phyloP scores from a whole-genome alignment of 495 filamentous ascomycete species.

The Pseudotulostoma volvatum region DNA sequence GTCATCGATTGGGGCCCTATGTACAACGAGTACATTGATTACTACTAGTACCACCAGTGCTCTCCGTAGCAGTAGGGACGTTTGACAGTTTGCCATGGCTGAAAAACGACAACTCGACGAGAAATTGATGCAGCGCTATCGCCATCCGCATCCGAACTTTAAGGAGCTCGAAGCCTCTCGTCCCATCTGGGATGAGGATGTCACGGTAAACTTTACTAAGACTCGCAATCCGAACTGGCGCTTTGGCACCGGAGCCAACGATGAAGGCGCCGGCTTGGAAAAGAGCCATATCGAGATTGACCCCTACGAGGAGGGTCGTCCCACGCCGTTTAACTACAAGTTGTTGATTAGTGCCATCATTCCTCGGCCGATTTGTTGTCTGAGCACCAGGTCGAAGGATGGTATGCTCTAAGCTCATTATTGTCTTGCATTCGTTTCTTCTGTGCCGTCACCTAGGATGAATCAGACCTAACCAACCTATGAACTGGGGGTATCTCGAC shows the following conservation, averaged over 20 bases:
- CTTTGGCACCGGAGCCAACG: constrained; percentile 51
- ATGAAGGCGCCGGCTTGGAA: constrained; percentile 28
- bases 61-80: too few species aligned
- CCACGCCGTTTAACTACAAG: constrained; percentile 64
- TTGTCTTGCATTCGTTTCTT: too few species aligned
- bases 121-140: neutral
- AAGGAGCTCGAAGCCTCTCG: constrained; percentile 49
- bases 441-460: too few species aligned
- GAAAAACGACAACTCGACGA: too few species aligned
- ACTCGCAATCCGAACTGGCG: constrained; percentile 57
- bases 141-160: constrained; percentile 48
- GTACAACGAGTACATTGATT: too few species aligned
- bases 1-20: too few species aligned
- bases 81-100: too few species aligned
- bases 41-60: too few species aligned
- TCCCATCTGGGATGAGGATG: constrained; percentile 36
- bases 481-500: too few species aligned
- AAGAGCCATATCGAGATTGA: constrained; percentile 56
- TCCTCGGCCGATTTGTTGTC: constrained; percentile 54
- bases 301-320: constrained; percentile 52
- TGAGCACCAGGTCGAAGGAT: constrained; percentile 34
- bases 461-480: too few species aligned
- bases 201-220: constrained; percentile 44
- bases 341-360: constrained; percentile 69
- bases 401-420: too few species aligned